Percentiles rank a stretch among this genome's conserved stretches.
Conservation (phyloP, 163 green algal species). For the Coccomyxa subellipsoidea region DNA sequence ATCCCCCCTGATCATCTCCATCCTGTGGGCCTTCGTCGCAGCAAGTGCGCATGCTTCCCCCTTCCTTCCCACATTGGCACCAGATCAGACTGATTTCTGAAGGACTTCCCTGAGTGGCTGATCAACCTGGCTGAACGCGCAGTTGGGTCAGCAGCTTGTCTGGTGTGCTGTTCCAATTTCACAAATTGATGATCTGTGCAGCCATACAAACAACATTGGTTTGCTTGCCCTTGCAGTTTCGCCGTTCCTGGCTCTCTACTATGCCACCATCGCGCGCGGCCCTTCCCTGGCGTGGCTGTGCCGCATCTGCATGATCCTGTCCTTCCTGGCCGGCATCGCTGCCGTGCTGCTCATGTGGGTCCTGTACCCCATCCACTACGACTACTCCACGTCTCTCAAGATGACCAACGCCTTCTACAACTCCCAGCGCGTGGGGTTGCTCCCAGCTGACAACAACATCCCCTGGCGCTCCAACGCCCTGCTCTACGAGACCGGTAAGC, state of each 20-base stretch:
- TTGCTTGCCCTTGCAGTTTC: constrained; percentile 42
- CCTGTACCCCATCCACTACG: constrained; percentile 45
- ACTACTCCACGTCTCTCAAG: constrained; percentile 19
- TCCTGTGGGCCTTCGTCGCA: constrained; percentile 42
- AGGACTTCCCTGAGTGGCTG: no score
- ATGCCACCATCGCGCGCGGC: constrained; percentile 9
- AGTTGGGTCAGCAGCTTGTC: no score
- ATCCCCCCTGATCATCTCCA: constrained; percentile 53
- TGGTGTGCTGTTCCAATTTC: no score
- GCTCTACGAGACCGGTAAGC: constrained; percentile 24
- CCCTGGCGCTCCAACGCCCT: constrained; percentile 34
- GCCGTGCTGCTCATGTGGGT: constrained; percentile 52
- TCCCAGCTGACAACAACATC: constrained; percentile 41
- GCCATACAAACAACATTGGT: no score
- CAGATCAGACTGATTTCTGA: no score
- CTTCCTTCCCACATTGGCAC: no score
- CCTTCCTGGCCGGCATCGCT: constrained; percentile 24
- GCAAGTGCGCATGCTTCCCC: background rate
- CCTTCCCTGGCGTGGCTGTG: constrained; percentile 30
- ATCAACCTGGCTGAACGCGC: no score
- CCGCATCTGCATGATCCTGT: constrained; percentile 36
- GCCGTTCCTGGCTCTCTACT: constrained; percentile 48
- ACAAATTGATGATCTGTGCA: no score
- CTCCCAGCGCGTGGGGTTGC: constrained; percentile 25
- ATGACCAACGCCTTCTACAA: constrained; percentile 31